Evolutionary conservation across 2,329 filamentous ascomycete genomes (phyloP).

Genomic region (Phoma sp.): DNA sequence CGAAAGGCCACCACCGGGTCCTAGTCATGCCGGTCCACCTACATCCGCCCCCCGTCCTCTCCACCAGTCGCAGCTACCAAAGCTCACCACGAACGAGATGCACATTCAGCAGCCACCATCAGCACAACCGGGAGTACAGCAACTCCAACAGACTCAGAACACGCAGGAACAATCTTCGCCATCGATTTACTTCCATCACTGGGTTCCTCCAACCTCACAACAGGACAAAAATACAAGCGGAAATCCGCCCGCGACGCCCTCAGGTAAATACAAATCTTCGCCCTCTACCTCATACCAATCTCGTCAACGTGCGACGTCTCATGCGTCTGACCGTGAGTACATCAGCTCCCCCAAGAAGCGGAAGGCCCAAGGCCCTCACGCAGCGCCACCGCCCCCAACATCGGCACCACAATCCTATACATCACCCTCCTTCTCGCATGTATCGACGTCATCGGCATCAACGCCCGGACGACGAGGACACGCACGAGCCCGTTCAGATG

Average conservation of each 20-base stretch:
- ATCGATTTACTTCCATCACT: conserved; percentile 90
- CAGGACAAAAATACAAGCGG: conserved; percentile 61
- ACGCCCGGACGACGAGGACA: conserved; percentile 67
- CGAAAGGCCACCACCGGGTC: conserved; percentile 40
- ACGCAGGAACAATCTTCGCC: conserved; percentile 70
- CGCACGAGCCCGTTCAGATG: conserved; percentile 70
- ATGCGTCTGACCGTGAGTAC: conserved; percentile 65
- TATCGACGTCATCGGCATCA: conserved; percentile 62
- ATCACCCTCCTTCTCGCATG: conserved; percentile 62
- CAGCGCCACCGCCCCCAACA: conserved; percentile 59
- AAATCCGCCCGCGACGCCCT: conserved; percentile 75
- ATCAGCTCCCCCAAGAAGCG: conserved; percentile 85
- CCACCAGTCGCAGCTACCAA: conserved; percentile 57
- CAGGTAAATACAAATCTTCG: conserved; percentile 64
- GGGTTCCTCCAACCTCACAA: conserved; percentile 80
- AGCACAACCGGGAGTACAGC: conserved; percentile 50
- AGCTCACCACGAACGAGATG: conserved; percentile 62
- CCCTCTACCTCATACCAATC: conserved; percentile 41
- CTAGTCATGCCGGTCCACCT: conserved; percentile 41
- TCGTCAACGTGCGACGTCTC: conserved; percentile 59
- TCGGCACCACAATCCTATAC: conserved; percentile 57
- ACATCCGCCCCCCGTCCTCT: conserved; percentile 55
- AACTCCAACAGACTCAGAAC: conserved; percentile 55
- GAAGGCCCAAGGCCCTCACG: conserved; percentile 69
- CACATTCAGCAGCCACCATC: conserved; percentile 57